Evolutionary conservation across 176 grass and related monocot species (phyloP).

Genomic region (Dactylis glomerata): DNA sequence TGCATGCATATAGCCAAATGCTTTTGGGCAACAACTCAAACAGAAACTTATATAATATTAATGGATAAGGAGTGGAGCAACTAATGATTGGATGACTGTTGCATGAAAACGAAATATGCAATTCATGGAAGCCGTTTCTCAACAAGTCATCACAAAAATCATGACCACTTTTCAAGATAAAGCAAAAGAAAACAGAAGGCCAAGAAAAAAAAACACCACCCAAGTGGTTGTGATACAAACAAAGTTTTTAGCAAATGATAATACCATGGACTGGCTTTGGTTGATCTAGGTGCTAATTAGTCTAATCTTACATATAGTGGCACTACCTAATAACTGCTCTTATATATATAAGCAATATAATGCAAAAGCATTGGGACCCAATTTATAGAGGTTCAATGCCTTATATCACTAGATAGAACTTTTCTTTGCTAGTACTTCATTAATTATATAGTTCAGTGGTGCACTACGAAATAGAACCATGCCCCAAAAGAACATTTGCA

Average conservation of each 20-base stretch:
- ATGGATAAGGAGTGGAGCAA: slow-evolving; percentile 37
- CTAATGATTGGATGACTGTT: slow-evolving; percentile 42
- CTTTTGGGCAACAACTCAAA: slow-evolving; percentile 25
- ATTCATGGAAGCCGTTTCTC: slow-evolving; percentile 33
- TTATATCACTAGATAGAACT: slow-evolving; percentile 15
- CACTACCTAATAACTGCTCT: slow-evolving; percentile 21
- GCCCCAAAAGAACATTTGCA: slow-evolving; percentile 7
- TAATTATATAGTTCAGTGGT: slow-evolving; percentile 18
- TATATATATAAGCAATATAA: neutral
- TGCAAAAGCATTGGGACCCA: slow-evolving; percentile 14
- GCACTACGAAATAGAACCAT: slow-evolving; percentile 29
- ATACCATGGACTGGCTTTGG: slow-evolving; percentile 40
- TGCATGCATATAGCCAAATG: slow-evolving; percentile 24
- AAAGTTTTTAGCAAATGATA: slow-evolving; percentile 43
- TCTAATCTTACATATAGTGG: slow-evolving; percentile 32
- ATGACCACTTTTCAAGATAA: slow-evolving; percentile 29
- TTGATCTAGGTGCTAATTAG: slow-evolving; percentile 40
- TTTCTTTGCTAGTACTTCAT: neutral
- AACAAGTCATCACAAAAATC: slow-evolving; percentile 36
- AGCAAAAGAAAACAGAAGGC: slow-evolving; percentile 3
- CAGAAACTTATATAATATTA: slow-evolving; percentile 21
- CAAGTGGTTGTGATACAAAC: slow-evolving; percentile 29
- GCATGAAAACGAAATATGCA: slow-evolving; percentile 29
- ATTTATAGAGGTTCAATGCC: slow-evolving; percentile 18
- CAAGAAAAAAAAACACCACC: slow-evolving; percentile 5